Conservation (phyloP, 306 rosid species). For the Medicago arabica region DNA sequence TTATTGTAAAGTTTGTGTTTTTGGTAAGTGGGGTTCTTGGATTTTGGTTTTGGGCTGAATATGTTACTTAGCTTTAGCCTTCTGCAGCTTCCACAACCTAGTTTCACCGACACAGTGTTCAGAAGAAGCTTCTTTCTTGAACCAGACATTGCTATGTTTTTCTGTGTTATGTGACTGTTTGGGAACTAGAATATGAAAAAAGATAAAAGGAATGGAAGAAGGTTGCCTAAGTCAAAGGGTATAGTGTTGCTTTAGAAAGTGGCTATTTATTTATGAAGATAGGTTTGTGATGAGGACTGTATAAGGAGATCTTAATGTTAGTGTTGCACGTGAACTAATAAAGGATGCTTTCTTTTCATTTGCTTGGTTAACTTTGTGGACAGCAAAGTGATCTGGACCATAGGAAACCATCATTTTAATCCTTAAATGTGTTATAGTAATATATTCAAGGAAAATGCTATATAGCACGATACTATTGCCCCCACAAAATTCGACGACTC, state of each 20-base stretch:
- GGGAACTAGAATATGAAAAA: constrained; percentile 15
- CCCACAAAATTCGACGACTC: no score
- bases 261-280: constrained; percentile 38
- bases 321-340: constrained; percentile 52
- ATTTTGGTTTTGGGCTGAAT: constrained; percentile 65
- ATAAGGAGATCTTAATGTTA: constrained; percentile 30
- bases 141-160: constrained; percentile 57
- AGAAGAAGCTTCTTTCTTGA: constrained; percentile 59
- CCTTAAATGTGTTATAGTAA: not conserved
- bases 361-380: constrained; percentile 35
- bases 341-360: constrained; percentile 17
- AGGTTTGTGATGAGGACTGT: constrained; percentile 14
- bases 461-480: no score
- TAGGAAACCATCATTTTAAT: not conserved
- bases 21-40: constrained; percentile 46
- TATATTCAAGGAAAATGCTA: no score
- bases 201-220: constrained; percentile 31
- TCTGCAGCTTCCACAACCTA: constrained; percentile 80
- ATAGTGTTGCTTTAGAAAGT: constrained; percentile 32
- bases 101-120: constrained; percentile 64
- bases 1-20: constrained; percentile 44
- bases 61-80: constrained; percentile 56
- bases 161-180: not conserved
- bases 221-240: constrained; percentile 27
- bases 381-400: constrained; percentile 47